Evolutionary conservation across 306 rosid species (phyloP).

Genomic region (Dryas alaskensis): DNA sequence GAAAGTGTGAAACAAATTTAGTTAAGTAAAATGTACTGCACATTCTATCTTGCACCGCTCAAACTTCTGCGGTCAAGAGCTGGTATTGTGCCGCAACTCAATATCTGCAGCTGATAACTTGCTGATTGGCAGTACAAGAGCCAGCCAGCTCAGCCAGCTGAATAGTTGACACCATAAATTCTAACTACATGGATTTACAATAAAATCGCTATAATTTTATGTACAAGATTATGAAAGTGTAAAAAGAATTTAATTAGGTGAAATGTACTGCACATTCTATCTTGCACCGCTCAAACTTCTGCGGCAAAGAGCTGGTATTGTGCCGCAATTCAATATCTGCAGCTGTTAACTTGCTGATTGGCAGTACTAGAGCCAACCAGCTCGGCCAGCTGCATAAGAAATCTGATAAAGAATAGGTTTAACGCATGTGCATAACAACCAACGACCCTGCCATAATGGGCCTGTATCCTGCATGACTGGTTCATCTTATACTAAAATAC

Average conservation of each 20-base stretch:
- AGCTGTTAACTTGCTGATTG: slow-evolving; percentile 78
- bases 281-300: slow-evolving; percentile 53
- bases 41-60: slow-evolving; percentile 65
- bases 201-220: not conserved
- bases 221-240: not conserved
- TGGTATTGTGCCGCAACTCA: slow-evolving; percentile 51
- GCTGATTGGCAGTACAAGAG: slow-evolving; percentile 55
- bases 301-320: slow-evolving; percentile 83
- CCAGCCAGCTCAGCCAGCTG: slow-evolving; percentile 86
- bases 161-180: not conserved
- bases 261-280: slow-evolving; percentile 66
- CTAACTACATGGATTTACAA: not conserved
- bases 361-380: slow-evolving; percentile 56
- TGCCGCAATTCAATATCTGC: slow-evolving; percentile 50
- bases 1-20: not conserved
- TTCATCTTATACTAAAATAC: not conserved
- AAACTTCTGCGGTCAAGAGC: slow-evolving; percentile 74
- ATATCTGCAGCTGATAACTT: slow-evolving; percentile 79
- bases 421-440: not conserved
- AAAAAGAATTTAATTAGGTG: not conserved
- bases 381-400: slow-evolving; percentile 73
- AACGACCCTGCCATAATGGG: not conserved
- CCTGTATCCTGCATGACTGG: not conserved
- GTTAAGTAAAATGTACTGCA: slow-evolving; percentile 41
- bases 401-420: not conserved